Evolutionary conservation across 202 grass and related monocot species (phyloP).

Genomic region (Panicum virgatum): DNA sequence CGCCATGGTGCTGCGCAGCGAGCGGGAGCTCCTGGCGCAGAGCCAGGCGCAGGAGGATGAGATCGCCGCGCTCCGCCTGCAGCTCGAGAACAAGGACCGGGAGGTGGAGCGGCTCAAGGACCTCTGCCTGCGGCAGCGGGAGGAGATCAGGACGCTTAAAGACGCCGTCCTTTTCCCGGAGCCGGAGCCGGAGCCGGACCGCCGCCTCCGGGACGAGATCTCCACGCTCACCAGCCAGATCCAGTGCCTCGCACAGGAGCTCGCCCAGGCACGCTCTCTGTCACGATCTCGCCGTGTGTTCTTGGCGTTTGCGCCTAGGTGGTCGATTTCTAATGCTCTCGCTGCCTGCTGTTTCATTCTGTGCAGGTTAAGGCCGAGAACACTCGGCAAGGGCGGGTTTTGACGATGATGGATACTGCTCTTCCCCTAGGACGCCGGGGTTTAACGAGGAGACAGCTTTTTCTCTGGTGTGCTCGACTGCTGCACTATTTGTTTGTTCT

Average conservation of each 20-base stretch:
- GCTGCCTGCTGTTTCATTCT: background rate
- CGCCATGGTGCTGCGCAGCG: slow-evolving; percentile 84
- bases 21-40: slow-evolving; percentile 88
- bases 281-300: background rate
- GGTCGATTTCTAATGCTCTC: slow-evolving; percentile 8
- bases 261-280: slow-evolving; percentile 64
- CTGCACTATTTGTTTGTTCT: background rate
- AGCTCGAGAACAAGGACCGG: slow-evolving; percentile 65
- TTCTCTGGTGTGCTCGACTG: slow-evolving; percentile 58
- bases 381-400: slow-evolving; percentile 47
- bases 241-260: slow-evolving; percentile 87
- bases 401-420: slow-evolving; percentile 54
- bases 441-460: slow-evolving; percentile 63
- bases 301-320: background rate
- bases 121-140: slow-evolving; percentile 85
- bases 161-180: slow-evolving; percentile 81
- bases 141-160: slow-evolving; percentile 91
- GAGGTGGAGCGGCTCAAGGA: slow-evolving; percentile 92
- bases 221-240: slow-evolving; percentile 80
- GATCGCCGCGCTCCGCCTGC: slow-evolving; percentile 66
- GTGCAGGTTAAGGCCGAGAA: slow-evolving; percentile 83
- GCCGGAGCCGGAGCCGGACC: slow-evolving; percentile 52
- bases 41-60: slow-evolving; percentile 83
- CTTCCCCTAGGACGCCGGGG: slow-evolving; percentile 63
- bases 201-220: slow-evolving; percentile 73